Percentiles rank a stretch among this genome's conserved stretches.
phyloP scores from a whole-genome alignment of 306 rosid species.

The Benincasa hispida region DNA sequence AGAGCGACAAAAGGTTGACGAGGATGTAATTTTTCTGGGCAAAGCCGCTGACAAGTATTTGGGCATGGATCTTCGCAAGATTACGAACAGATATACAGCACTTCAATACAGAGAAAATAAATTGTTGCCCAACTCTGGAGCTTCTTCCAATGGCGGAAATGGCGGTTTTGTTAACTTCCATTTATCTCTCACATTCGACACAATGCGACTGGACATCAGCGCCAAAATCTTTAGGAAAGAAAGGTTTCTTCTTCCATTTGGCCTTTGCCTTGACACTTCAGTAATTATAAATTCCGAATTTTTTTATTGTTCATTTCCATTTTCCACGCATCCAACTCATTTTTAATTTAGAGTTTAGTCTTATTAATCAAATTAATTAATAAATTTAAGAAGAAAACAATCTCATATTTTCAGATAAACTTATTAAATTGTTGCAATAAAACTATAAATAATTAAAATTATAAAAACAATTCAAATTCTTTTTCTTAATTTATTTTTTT shows the following conservation, averaged over 20 bases:
- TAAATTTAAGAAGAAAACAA: too few relatives aligned
- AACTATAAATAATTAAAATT: too few relatives aligned
- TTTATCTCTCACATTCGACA: not conserved
- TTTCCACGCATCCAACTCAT: too few relatives aligned
- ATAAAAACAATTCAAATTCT: too few relatives aligned
- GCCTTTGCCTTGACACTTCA: too few relatives aligned
- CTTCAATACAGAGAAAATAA: slow-evolving; percentile 27
- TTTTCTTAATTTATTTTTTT: too few relatives aligned
- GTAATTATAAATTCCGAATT: too few relatives aligned
- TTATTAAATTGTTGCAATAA: too few relatives aligned
- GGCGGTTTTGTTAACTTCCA: slow-evolving; percentile 10
- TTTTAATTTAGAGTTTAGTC: too few relatives aligned
- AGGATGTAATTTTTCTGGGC: slow-evolving; percentile 38
- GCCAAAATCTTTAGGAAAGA: not conserved
- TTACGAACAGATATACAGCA: slow-evolving; percentile 20
- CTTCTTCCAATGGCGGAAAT: slow-evolving; percentile 19
- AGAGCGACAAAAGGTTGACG: slow-evolving; percentile 36
- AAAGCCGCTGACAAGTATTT: slow-evolving; percentile 32
- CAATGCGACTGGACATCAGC: not conserved
- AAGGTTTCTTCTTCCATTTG: not conserved
- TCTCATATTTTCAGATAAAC: too few relatives aligned
- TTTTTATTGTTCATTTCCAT: too few relatives aligned
- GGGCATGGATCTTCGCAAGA: slow-evolving; percentile 45
- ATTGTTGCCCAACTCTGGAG: slow-evolving; percentile 23
- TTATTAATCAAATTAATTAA: too few relatives aligned